Conservation (phyloP, 768 basidiomycete genomes). For the Lanmaoa pseudosensibilis region DNA sequence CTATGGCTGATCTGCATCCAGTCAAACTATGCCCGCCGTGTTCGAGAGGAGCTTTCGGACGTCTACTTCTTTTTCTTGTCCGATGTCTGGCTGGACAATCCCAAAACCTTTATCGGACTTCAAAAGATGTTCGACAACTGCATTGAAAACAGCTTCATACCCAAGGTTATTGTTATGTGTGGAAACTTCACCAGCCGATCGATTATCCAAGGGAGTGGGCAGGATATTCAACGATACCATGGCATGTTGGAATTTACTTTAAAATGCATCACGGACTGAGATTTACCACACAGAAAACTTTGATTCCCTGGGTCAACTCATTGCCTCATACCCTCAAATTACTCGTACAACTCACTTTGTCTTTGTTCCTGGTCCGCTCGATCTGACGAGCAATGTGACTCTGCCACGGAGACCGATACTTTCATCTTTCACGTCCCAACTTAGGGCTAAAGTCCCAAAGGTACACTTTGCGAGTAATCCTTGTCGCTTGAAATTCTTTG, state of each 20-base stretch:
- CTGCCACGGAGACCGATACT: slow-evolving; percentile 83
- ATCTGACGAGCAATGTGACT: slow-evolving; percentile 77
- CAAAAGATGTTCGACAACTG: slow-evolving; percentile 88
- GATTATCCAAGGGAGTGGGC: slow-evolving; percentile 72
- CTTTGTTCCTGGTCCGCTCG: slow-evolving; percentile 91
- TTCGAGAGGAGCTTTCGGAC: slow-evolving; percentile 70
- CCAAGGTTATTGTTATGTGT: slow-evolving; percentile 87
- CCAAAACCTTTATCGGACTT: slow-evolving; percentile 76
- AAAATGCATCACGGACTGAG: neutral
- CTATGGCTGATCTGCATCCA: slow-evolving; percentile 29
- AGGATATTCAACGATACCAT: slow-evolving; percentile 82
- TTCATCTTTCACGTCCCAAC: slow-evolving; percentile 65
- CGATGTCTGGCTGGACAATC: slow-evolving; percentile 93
- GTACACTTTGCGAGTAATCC: slow-evolving; percentile 87
- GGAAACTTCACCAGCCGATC: slow-evolving; percentile 92
- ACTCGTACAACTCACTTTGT: slow-evolving; percentile 84
- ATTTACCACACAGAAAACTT: slow-evolving; percentile 69
- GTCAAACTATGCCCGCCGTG: slow-evolving; percentile 60
- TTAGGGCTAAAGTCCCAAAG: slow-evolving; percentile 75
- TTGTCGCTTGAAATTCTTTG: slow-evolving; percentile 91
- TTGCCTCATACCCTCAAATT: slow-evolving; percentile 77
- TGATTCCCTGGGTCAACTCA: slow-evolving; percentile 80
- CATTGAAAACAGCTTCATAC: slow-evolving; percentile 82
- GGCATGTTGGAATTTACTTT: slow-evolving; percentile 44
- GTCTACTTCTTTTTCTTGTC: slow-evolving; percentile 91